Evolutionary conservation across 169 alveolate species (phyloP).

Genomic region (Perkinsus chesapeaki): DNA sequence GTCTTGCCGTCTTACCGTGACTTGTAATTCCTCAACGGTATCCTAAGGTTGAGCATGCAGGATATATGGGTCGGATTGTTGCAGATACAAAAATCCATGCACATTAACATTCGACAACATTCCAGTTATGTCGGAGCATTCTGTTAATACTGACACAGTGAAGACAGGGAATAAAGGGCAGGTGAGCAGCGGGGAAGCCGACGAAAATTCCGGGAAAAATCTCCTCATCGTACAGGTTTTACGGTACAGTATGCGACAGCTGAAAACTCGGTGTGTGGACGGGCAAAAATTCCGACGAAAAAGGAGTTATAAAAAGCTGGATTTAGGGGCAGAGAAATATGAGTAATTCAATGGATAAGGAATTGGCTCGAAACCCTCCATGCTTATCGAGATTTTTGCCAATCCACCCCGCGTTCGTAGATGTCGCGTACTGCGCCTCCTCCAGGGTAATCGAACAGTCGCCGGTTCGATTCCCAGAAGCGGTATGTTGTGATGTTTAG

Average conservation of each 20-base stretch:
- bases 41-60: neutral
- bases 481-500: neutral
- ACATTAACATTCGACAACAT: slow-evolving; percentile 62
- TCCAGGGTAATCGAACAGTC: neutral
- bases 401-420: too few species aligned
- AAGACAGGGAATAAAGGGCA: neutral
- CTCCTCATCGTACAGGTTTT: too few species aligned
- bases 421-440: too few species aligned
- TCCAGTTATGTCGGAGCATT: slow-evolving; percentile 66
- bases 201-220: too few species aligned
- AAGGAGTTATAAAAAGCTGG: neutral
- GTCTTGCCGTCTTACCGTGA: neutral
- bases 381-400: too few species aligned
- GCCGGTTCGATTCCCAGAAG: neutral
- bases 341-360: too few species aligned
- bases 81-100: slow-evolving; percentile 54
- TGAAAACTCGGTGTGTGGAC: too few species aligned
- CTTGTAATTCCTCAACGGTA: neutral
- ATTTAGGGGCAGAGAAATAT: too few species aligned
- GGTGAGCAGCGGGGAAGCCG: too few species aligned
- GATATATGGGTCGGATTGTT: neutral
- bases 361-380: too few species aligned
- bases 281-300: too few species aligned
- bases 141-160: slow-evolving; percentile 32
- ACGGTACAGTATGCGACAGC: too few species aligned